Evolutionary conservation across 2,329 filamentous ascomycete species (phyloP).

Genomic region (Epicoccum nigrum): DNA sequence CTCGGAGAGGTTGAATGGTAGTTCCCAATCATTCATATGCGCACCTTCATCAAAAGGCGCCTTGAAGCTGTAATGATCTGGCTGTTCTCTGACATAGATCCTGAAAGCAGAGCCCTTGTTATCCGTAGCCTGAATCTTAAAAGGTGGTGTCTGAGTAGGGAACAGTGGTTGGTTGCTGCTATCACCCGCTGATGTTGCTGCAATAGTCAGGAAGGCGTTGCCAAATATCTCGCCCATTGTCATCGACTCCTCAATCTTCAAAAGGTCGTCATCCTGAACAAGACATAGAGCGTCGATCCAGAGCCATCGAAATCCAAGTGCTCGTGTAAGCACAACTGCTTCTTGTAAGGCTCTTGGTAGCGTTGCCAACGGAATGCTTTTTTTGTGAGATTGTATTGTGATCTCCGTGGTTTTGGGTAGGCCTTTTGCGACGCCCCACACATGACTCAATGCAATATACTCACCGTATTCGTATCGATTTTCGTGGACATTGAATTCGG

Average conservation of each 20-base stretch:
- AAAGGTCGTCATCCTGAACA: conserved; percentile 37
- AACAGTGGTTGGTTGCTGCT: conserved; percentile 38
- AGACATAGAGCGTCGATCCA: conserved; percentile 47
- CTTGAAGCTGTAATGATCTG: conserved; percentile 46
- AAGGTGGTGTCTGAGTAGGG: conserved; percentile 29
- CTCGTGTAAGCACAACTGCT: conserved; percentile 42
- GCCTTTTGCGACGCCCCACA: conserved; percentile 38
- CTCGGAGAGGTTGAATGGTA: conserved; percentile 40
- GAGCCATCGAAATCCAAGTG: conserved; percentile 45
- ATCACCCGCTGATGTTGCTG: conserved; percentile 40
- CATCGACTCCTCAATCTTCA: conserved; percentile 37
- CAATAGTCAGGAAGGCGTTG: conserved; percentile 44
- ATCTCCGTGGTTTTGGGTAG: conserved; percentile 39
- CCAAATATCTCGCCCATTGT: conserved; percentile 39
- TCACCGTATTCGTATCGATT: conserved; percentile 40
- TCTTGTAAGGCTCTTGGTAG: conserved; percentile 45
- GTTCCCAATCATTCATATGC: conserved; percentile 46
- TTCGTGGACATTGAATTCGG: conserved; percentile 32
- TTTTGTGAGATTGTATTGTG: conserved; percentile 35
- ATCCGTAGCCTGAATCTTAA: conserved; percentile 44
- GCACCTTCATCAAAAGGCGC: conserved; percentile 41
- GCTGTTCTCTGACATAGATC: conserved; percentile 44
- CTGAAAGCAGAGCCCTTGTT: conserved; percentile 39
- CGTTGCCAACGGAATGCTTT: conserved; percentile 36
- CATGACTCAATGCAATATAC: conserved; percentile 42